Evolutionary conservation across 768 basidiomycete species (phyloP), one percentile per base, ranked within the genome.

Genomic region (Coprinopsis sp.): DNA sequence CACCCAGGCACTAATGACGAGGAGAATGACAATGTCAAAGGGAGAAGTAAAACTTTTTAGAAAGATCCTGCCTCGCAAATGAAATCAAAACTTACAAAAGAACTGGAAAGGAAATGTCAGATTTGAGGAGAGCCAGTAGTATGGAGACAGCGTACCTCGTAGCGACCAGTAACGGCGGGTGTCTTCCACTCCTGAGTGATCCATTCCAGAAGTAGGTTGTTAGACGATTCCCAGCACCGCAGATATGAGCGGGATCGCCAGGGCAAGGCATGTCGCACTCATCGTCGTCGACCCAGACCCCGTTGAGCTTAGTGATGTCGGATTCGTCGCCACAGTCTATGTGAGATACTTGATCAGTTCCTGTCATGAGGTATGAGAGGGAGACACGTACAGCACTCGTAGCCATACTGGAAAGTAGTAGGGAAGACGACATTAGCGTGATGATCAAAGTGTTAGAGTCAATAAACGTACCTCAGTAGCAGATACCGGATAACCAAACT

Each of bases 281-380:
- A 19, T 62, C 59, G 38, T 72, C 73, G 10, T 56, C 57, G 0
- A 69, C 72, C 39, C 72, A 66, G 12, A 64, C 63, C 24, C 67
- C 69, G 22, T 65, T 63, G 13, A 62, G 63, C 1, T 56, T 54
- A 10, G 70, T 65, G 10, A 85, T 72, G 49, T 88, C 79, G 3
- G 64, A 62, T 6, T 72, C 55, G 58, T 90, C 88, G 44, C 88
- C 87, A 46, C 88, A 89, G 61, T 77, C 87, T 87, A 42, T 58
- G 71, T 70, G 44, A 76, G 3, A 74, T 76, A 50, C 43, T 23
- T 16, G 37, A 39, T 18, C 23, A 25, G 24, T 24, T 24, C 45
- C 16, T 21, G 19, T 47, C 13, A 43, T 34, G 4, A 46, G 21
- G 23, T 38, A 12, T 34, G 21, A 28, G 37, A 33, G 6, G 13